Percentiles rank a stretch among this genome's conserved stretches.
These are phyloP conservation scores for Aspergillus egyptiacus DNA, from an alignment of 495 filamentous ascomycete species.

Conservation along the genomic window DNA sequence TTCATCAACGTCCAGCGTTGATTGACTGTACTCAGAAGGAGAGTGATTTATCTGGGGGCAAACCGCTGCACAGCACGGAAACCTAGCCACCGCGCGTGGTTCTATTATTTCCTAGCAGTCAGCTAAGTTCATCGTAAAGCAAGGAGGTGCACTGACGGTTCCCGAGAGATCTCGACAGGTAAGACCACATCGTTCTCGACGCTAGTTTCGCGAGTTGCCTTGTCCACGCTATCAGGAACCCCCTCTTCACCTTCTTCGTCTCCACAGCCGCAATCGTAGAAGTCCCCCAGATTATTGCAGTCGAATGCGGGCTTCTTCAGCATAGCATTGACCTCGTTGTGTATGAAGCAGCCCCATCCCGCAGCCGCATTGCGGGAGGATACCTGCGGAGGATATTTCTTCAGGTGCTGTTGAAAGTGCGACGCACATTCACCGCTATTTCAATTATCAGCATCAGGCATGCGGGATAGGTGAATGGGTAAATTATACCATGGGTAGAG, in stretches of 20 bases:
- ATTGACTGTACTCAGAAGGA: neutral
- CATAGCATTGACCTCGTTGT: conserved; percentile 89
- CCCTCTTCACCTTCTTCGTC: conserved; percentile 51
- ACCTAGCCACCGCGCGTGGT: conserved; percentile 24
- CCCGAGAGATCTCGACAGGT: conserved; percentile 38
- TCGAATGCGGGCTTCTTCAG: conserved; percentile 79
- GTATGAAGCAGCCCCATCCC: conserved; percentile 89
- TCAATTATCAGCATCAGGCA: conserved; percentile 4
- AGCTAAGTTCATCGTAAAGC: conserved; percentile 6
- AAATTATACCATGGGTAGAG: conserved; percentile 73
- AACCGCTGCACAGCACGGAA: neutral
- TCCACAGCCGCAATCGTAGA: conserved; percentile 93
- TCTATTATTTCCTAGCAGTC: conserved; percentile 18
- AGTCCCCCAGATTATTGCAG: conserved; percentile 81
- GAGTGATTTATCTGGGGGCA: neutral
- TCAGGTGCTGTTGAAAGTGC: conserved; percentile 80
- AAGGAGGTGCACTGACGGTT: conserved; percentile 29
- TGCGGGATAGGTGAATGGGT: neutral
- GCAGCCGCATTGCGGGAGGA: conserved; percentile 75
- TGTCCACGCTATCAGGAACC: conserved; percentile 8
- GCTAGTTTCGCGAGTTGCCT: conserved; percentile 7
- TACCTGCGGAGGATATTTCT: conserved; percentile 86
- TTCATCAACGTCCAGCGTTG: conserved; percentile 16
- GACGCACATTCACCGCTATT: conserved; percentile 83
- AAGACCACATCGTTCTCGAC: conserved; percentile 17